Evolutionary conservation across 495 filamentous ascomycete genomes (phyloP).

Genomic region (Daldinia childiae): DNA sequence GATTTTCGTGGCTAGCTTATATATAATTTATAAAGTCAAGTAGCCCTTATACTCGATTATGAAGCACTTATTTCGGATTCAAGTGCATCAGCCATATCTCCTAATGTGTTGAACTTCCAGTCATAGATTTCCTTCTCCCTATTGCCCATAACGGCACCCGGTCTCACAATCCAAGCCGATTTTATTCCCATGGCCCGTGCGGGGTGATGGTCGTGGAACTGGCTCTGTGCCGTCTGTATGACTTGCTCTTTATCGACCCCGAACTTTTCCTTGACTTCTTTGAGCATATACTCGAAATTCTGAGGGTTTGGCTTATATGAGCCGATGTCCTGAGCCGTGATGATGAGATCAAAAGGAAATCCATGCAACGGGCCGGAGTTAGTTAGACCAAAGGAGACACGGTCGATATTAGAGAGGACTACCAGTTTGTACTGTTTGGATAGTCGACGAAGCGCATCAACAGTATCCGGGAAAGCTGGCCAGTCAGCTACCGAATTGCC

Average conservation of each 20-base stretch:
- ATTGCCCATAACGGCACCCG: constrained; percentile 52
- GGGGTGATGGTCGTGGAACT: constrained; percentile 71
- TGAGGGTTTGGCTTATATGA: constrained; percentile 70
- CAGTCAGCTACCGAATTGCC: constrained; percentile 62
- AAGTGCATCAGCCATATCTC: constrained; percentile 69
- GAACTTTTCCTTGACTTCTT: constrained; percentile 22
- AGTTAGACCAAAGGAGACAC: constrained; percentile 63
- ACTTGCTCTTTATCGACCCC: constrained; percentile 45
- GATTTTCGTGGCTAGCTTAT: neutral
- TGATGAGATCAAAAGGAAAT: constrained; percentile 65
- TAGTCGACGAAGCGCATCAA: constrained; percentile 61
- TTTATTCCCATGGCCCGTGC: constrained; percentile 61
- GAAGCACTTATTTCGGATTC: constrained; percentile 40
- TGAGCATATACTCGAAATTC: constrained; percentile 69
- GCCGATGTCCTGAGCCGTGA: constrained; percentile 74
- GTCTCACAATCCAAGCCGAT: constrained; percentile 69
- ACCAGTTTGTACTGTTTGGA: constrained; percentile 67
- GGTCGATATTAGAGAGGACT: constrained; percentile 71
- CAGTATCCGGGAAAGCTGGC: constrained; percentile 69
- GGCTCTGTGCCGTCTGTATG: constrained; percentile 68
- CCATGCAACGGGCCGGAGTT: constrained; percentile 60
- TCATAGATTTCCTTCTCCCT: constrained; percentile 39
- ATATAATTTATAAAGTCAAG: neutral
- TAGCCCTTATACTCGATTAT: neutral
- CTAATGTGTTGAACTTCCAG: constrained; percentile 62